Base-by-base conservation (phyloP, 2,329 filamentous ascomycete genomes). In the Penicillium corylophilum region DNA sequence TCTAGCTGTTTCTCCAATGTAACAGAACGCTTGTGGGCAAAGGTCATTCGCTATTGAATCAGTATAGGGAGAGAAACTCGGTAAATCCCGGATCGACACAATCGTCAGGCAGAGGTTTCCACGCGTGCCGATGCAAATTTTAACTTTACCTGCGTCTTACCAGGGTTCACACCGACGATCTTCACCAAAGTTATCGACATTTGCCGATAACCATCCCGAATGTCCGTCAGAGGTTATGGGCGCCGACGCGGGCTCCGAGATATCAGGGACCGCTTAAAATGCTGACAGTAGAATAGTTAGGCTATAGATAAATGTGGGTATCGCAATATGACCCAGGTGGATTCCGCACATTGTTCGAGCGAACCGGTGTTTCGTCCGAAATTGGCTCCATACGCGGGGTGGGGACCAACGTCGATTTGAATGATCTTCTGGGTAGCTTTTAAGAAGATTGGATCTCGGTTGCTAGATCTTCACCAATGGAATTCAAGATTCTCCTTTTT, bases 61-160 rank as follows among this genome's bases (percentile, higher is more conserved):
- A 20, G 23, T 5, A 13, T 13, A 24, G 9, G 9, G n/a, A n/a
- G 12, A 51, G 15, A 38, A 6, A 3, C 43, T 53, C 51, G 51
- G 51, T 42, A 53, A 53, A 47, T 43, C 23, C 50, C 51, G 51
- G 51, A 53, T 53, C 51, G 46, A 33, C 46, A 44, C 22, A 29
- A 18, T 43, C 39, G 18, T 40, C 44, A 48, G 39, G 35, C 16
- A 38, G 39, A 33, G 15, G 39, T 5, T 22, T 44, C 13, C 43
- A 18, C n/a, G 29, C 26, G 7, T 16, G 18, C 31, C 41, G 50
- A 26, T 6, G 41, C 15, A 16, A 33, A 18, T 35, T 51, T 36
- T 36, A 28, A 46, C 26, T 39, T 10, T 16, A 35, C 12, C 22
- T 52, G 49, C 44, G 42, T n/a, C 16, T 23, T 23, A n/a, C n/a